Evolutionary conservation across 176 grass and related monocot genomes (phyloP), one percentile per base, ranked within the genome.

Genomic region (Avena insularis): DNA sequence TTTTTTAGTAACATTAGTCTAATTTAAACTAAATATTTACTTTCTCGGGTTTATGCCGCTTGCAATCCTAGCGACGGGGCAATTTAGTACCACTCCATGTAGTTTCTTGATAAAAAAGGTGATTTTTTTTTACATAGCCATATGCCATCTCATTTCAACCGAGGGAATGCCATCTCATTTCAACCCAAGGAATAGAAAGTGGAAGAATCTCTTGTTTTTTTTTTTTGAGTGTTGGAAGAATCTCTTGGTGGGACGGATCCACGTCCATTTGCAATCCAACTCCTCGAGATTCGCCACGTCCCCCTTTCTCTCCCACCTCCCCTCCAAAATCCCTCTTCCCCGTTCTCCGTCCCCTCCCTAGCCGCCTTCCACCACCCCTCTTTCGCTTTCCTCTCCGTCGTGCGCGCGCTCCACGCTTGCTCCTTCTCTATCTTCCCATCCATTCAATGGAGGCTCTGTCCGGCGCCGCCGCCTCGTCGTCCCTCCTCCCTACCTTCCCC

Each of bases 371-470:
- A 71, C 75, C 81, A 15, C 16, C 79, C 46, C 49, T 48, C 48
- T 69, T 31, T 17, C 72, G 61, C n/a, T 63, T 49, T 27, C 53
- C 40, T 19, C 63, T 16, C 84, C 66, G 57, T 25, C 80, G 80
- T 25, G 46, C 57, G 71, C 46, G 73, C 23, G 35, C 67, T 70
- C 67, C 40, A 43, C 6, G 40, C 40, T 43, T 48, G 21, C 19
- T 48, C 74, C 57, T 55, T 47, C n/a, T 57, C 25, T 35, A 1
- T 38, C 74, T 76, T 25, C 73, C 49, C 40, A 43, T 46, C 72
- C 27, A 21, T 31, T 62, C 54, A 63, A 91, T 91, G 90, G 90
- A 91, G 72, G 77, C 90, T 78, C 78, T 91, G 63, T 20, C 86
- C 21, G 86, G 78, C 13, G 2, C 71, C 74, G 72, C 73, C 33